Conservation (phyloP, 306 rosid genomes). For the Elaeagnus macrophylla region DNA sequence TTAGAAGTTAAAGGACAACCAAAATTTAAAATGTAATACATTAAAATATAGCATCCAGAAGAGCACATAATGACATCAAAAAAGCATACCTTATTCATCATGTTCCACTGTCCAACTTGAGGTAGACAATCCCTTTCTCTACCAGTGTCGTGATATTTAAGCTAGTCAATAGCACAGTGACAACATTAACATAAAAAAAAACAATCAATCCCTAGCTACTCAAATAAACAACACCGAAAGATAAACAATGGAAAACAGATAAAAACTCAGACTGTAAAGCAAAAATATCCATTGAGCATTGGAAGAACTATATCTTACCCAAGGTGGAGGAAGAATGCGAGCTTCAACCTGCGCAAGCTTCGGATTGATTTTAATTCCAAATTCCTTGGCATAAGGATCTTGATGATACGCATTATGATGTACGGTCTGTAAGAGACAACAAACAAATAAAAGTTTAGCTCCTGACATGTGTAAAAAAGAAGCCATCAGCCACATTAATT, state of each 20-base stretch:
- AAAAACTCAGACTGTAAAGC: background rate
- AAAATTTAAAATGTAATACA: too few relatives aligned
- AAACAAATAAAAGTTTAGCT: background rate
- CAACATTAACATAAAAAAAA: background rate
- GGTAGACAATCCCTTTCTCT: constrained; percentile 89
- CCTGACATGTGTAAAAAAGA: background rate
- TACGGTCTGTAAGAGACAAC: constrained; percentile 48
- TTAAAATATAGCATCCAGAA: background rate
- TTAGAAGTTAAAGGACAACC: too few relatives aligned
- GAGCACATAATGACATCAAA: background rate
- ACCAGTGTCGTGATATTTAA: constrained; percentile 93
- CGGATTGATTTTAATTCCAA: constrained; percentile 82
- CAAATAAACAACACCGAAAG: background rate
- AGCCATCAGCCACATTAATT: background rate
- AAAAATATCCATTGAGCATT: background rate
- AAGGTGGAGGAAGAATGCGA: constrained; percentile 88
- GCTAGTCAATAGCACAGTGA: constrained; percentile 31
- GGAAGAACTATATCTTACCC: constrained; percentile 38
- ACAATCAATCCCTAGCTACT: background rate
- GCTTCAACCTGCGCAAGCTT: constrained; percentile 96
- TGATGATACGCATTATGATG: constrained; percentile 70
- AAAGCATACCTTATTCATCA: constrained; percentile 80
- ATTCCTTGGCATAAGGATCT: constrained; percentile 85
- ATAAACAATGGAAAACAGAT: too few relatives aligned
- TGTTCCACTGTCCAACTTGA: constrained; percentile 98